A percentile compares a stretch with the other conserved stretches of the same genome.
phyloP scores from a whole-genome alignment of 2,329 filamentous ascomycete species.

The Juglanconis juglandina region DNA sequence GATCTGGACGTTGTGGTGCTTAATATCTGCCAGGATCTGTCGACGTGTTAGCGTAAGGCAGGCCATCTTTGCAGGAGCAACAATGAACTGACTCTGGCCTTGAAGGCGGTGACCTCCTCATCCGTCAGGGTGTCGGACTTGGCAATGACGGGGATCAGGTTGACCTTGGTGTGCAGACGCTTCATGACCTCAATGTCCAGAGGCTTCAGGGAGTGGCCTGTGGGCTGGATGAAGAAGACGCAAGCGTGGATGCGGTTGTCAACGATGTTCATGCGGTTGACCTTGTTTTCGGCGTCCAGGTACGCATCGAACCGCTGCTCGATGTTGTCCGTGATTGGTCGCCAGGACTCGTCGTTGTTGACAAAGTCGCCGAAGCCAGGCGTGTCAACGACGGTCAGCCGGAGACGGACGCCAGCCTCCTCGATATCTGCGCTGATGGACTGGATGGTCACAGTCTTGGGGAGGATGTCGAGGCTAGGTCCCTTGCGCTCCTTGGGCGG shows the following conservation, averaged over 20 bases:
- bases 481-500: constrained; percentile 98
- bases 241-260: constrained; percentile 99
- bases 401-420: constrained; percentile 94
- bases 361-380: constrained; percentile 98
- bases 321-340: constrained; percentile 98
- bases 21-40: constrained; percentile 94
- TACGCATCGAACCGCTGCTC: constrained; percentile 99
- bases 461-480: constrained; percentile 94
- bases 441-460: constrained; percentile 94
- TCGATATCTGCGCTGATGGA: constrained; percentile 96
- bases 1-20: constrained; percentile 96
- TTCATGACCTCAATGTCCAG: constrained; percentile 99
- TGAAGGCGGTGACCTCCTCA: constrained; percentile 91
- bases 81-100: constrained; percentile 74
- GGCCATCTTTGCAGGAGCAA: not conserved
- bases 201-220: constrained; percentile 96
- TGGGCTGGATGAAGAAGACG: constrained; percentile 99
- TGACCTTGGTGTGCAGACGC: constrained; percentile 99
- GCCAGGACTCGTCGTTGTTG: constrained; percentile 99
- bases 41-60: constrained; percentile 11
- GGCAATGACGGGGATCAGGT: constrained; percentile 97
- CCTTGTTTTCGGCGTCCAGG: constrained; percentile 98
- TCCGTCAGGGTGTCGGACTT: constrained; percentile 98
- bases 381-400: constrained; percentile 94
- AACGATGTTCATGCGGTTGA: constrained; percentile 99